Evolutionary conservation across 2,329 filamentous ascomycete species (phyloP).

Genomic region (Chalaropsis thielavioides): DNA sequence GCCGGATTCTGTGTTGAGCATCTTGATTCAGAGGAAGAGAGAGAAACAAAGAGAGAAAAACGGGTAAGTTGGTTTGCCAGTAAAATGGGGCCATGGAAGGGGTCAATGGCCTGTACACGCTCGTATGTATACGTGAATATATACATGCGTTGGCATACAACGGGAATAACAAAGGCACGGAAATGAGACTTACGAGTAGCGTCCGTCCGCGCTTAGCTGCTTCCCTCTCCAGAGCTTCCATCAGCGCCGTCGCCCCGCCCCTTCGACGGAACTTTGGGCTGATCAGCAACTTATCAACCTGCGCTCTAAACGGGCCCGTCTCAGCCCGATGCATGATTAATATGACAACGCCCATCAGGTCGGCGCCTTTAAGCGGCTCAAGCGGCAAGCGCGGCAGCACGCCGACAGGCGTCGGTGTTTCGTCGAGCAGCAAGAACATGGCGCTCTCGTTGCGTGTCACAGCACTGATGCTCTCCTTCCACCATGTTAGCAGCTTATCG

Average conservation of each 20-base stretch:
- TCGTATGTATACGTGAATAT: background rate
- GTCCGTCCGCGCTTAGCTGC: constrained; percentile 35
- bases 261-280: constrained; percentile 35
- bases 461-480: constrained; percentile 39
- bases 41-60: background rate
- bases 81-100: background rate
- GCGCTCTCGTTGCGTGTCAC: constrained; percentile 31
- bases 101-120: background rate
- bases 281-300: constrained; percentile 45
- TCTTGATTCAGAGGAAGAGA: constrained; percentile 24
- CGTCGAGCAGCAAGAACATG: constrained; percentile 39
- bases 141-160: background rate
- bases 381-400: constrained; percentile 18
- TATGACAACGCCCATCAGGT: constrained; percentile 43
- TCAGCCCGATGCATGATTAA: constrained; percentile 37
- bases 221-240: constrained; percentile 40
- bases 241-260: constrained; percentile 38
- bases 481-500: constrained; percentile 41
- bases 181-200: constrained; percentile 34
- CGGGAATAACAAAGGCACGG: background rate
- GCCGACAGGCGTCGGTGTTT: constrained; percentile 16
- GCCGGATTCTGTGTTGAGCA: constrained; percentile 38
- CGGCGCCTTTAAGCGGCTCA: constrained; percentile 27
- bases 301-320: constrained; percentile 40
- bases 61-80: background rate